Evolutionary conservation across 2,329 filamentous ascomycete genomes (phyloP).

Genomic region (Penicillium sp.): DNA sequence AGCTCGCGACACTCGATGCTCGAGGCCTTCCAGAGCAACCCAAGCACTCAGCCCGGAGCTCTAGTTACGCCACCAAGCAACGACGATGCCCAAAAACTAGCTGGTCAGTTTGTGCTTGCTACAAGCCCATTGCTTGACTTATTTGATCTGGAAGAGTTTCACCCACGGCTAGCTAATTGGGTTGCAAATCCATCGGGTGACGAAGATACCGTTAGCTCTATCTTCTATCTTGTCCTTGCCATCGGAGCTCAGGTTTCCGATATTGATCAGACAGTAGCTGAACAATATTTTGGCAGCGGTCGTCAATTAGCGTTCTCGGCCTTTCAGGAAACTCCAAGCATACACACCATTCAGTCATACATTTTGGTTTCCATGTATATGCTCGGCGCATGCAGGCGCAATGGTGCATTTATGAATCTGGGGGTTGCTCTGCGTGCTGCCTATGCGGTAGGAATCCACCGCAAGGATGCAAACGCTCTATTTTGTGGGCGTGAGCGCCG

Average conservation of each 20-base stretch:
- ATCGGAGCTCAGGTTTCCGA: conserved; percentile 48
- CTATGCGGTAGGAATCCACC: conserved; percentile 53
- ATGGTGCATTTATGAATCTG: conserved; percentile 54
- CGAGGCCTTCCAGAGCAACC: conserved; percentile 39
- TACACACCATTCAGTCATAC: conserved; percentile 53
- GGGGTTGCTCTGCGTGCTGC: conserved; percentile 53
- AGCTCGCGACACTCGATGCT: conserved; percentile 44
- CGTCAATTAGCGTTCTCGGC: conserved; percentile 46
- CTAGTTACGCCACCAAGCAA: conserved; percentile 32
- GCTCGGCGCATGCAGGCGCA: conserved; percentile 52
- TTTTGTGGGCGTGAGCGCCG: conserved; percentile 45
- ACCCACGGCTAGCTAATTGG: conserved; percentile 40
- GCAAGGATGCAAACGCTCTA: conserved; percentile 52
- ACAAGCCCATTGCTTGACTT: conserved; percentile 51
- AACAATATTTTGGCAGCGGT: conserved; percentile 50
- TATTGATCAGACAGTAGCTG: conserved; percentile 42
- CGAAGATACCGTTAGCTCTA: conserved; percentile 46
- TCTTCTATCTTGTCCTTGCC: conserved; percentile 52
- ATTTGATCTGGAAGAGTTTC: conserved; percentile 48
- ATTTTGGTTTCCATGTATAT: conserved; percentile 53
- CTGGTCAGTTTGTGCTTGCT: conserved; percentile 46
- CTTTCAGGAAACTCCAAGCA: conserved; percentile 50
- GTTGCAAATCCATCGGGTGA: conserved; percentile 36
- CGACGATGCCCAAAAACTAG: conserved; percentile 42
- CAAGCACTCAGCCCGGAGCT: conserved; percentile 29